Conservation (phyloP, 2,329 filamentous ascomycete species). For the Aspergillus eucalypticola region DNA sequence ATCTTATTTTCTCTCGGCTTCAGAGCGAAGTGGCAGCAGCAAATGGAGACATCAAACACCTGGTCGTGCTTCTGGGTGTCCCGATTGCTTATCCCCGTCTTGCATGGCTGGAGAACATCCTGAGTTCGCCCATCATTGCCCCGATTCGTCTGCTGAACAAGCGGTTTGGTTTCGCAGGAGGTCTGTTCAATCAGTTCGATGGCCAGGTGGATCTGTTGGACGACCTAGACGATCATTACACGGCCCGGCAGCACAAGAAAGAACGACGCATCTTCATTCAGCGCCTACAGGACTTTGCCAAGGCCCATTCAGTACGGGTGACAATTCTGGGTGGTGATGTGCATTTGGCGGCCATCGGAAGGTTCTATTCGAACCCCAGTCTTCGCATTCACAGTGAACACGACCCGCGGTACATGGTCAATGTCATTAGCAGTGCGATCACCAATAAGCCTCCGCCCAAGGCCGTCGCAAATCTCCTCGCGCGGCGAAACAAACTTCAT, state of each 20-base stretch:
- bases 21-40: slow-evolving; percentile 52
- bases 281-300: slow-evolving; percentile 61
- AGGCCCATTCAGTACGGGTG: slow-evolving; percentile 57
- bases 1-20: slow-evolving; percentile 60
- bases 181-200: slow-evolving; percentile 91
- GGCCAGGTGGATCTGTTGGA: slow-evolving; percentile 68
- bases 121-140: slow-evolving; percentile 81
- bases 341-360: slow-evolving; percentile 62
- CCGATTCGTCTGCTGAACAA: slow-evolving; percentile 88
- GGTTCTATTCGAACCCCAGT: slow-evolving; percentile 64
- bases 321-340: slow-evolving; percentile 67
- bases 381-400: slow-evolving; percentile 57
- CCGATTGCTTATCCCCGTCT: slow-evolving; percentile 73
- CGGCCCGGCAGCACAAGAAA: slow-evolving; percentile 83
- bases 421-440: slow-evolving; percentile 65
- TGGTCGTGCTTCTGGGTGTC: slow-evolving; percentile 65
- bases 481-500: slow-evolving; percentile 65
- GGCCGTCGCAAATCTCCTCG: slow-evolving; percentile 65
- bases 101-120: slow-evolving; percentile 94
- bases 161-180: slow-evolving; percentile 81
- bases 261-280: slow-evolving; percentile 76
- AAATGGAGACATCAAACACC: slow-evolving; percentile 61
- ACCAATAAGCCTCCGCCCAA: slow-evolving; percentile 68
- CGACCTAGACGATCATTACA: slow-evolving; percentile 74
- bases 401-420: slow-evolving; percentile 65